Evolutionary conservation across 2,329 filamentous ascomycete genomes (phyloP).

Genomic region (Helminthosporium solani): DNA sequence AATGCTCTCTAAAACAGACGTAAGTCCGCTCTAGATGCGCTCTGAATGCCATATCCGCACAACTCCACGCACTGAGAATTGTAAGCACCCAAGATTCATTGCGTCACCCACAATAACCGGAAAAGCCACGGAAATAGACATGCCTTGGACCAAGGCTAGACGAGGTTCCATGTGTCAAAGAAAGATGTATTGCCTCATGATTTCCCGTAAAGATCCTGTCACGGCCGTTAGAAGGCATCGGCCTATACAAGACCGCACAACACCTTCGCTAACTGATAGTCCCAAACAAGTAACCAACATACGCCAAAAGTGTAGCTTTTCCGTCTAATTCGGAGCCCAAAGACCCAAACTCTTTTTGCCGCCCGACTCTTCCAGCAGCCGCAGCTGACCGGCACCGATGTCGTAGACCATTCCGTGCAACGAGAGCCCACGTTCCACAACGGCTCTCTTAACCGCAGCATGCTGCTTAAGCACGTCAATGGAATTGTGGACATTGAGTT

Average conservation of each 20-base stretch:
- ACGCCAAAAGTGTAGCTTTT: not conserved
- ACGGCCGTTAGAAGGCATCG: not conserved
- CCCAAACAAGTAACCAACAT: not conserved
- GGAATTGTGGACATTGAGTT: slow-evolving; percentile 73
- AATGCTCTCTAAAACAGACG: not conserved
- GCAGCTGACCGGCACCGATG: slow-evolving; percentile 56
- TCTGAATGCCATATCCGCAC: not conserved
- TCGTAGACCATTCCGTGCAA: slow-evolving; percentile 81
- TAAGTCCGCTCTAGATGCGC: not conserved
- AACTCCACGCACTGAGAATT: not conserved
- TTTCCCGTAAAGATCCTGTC: not conserved
- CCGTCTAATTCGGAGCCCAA: slow-evolving; percentile 7
- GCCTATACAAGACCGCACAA: slow-evolving; percentile 1
- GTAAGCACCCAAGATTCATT: not conserved
- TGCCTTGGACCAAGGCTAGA: not conserved
- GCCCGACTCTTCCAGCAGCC: slow-evolving; percentile 48
- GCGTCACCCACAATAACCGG: not conserved
- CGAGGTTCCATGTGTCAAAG: not conserved
- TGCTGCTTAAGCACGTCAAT: slow-evolving; percentile 69
- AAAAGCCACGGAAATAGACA: not conserved
- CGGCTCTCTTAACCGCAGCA: slow-evolving; percentile 67
- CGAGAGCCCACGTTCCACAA: slow-evolving; percentile 67
- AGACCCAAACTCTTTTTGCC: slow-evolving; percentile 18
- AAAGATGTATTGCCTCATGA: not conserved
- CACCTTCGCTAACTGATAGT: slow-evolving; percentile 1